phyloP scores from a whole-genome alignment of 2,329 filamentous ascomycete species.

The Colletotrichum caudatum region DNA sequence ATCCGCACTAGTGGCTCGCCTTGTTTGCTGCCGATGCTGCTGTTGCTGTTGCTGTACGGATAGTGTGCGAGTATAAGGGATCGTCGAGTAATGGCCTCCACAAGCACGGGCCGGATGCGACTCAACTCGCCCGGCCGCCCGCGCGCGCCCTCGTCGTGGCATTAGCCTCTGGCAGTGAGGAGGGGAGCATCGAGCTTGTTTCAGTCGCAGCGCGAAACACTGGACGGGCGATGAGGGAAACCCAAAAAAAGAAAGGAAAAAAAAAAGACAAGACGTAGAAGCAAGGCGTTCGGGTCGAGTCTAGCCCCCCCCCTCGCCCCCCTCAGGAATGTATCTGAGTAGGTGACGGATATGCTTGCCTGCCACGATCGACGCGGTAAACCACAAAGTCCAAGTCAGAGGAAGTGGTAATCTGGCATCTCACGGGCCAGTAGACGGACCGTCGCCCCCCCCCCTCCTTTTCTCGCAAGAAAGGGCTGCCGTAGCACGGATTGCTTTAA shows the following conservation, averaged over 20 bases:
- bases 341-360: neutral
- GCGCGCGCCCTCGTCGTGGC: slow-evolving; percentile 9
- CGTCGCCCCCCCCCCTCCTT: neutral
- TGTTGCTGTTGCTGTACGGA: no score
- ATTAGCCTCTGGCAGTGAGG: neutral
- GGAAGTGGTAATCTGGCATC: no score
- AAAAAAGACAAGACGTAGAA: neutral
- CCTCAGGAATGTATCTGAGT: neutral
- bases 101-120: slow-evolving; percentile 35
- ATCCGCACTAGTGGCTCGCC: no score
- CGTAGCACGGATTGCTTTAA: no score
- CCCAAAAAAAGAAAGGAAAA: no score
- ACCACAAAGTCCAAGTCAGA: neutral
- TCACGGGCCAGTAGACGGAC: neutral
- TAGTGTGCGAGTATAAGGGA: neutral
- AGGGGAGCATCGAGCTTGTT: slow-evolving; percentile 11
- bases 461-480: neutral
- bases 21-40: neutral
- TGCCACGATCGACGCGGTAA: neutral
- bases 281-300: no score
- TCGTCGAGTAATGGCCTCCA: slow-evolving; percentile 36
- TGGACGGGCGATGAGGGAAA: slow-evolving; percentile 16
- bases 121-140: slow-evolving; percentile 2
- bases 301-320: no score
- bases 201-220: slow-evolving; percentile 20